Conservation (phyloP, 1,284 basidiomycete genomes). For the Ceratobasidium theobromae region DNA sequence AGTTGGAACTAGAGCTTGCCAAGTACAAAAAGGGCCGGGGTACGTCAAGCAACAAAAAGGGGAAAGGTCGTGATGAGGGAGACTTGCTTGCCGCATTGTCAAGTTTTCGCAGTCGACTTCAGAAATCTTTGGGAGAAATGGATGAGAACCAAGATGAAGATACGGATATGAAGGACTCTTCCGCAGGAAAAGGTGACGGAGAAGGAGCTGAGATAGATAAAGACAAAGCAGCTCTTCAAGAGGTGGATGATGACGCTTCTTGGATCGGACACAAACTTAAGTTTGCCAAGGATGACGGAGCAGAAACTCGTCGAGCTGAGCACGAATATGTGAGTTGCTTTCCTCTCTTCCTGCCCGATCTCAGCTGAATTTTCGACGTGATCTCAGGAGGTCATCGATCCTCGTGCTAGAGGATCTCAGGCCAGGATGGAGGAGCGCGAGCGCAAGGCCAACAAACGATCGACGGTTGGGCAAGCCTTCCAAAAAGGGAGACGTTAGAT, state of each 20-base stretch:
- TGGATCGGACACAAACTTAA: constrained; percentile 76
- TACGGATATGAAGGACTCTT: constrained; percentile 39
- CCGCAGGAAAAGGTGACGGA: constrained; percentile 33
- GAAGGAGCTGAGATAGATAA: neutral
- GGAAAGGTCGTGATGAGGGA: constrained; percentile 60
- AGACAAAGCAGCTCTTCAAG: constrained; percentile 41
- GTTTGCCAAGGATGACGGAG: constrained; percentile 72
- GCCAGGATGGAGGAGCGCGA: constrained; percentile 75
- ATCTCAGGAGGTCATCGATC: constrained; percentile 69
- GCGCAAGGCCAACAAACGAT: constrained; percentile 46
- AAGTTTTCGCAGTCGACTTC: constrained; percentile 71
- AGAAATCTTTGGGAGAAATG: constrained; percentile 46
- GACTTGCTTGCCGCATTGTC: constrained; percentile 71
- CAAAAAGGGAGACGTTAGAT: constrained; percentile 21
- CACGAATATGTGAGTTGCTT: constrained; percentile 65
- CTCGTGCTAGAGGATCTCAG: constrained; percentile 63
- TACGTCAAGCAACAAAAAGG: constrained; percentile 59
- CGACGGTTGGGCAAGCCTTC: constrained; percentile 30
- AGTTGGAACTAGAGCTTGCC: constrained; percentile 75
- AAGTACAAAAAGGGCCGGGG: constrained; percentile 73
- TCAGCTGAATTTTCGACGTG: neutral
- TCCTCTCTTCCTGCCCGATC: neutral
- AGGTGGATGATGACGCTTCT: constrained; percentile 78
- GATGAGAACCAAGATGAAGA: constrained; percentile 38
- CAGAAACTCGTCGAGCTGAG: constrained; percentile 75